Base-by-base conservation (phyloP, 345 rosid genomes). In the Aegle marmelos region DNA sequence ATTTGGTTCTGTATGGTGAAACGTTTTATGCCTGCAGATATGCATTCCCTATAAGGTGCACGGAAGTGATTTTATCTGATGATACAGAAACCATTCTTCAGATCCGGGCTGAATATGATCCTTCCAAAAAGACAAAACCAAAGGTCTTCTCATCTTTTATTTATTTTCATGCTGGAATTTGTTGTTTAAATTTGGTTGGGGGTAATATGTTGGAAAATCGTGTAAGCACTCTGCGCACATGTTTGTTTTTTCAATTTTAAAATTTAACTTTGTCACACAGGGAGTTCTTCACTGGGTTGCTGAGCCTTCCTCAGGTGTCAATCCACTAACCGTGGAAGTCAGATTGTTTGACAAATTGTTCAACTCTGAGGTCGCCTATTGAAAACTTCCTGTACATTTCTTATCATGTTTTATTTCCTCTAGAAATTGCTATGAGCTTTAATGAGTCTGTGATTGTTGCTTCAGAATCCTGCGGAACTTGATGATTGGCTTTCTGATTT, bases 211-310 rank as follows among this genome's bases (percentile, higher is more conserved):
- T 73, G 36, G 63, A 9, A 19, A 71, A 66, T 36, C 8, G 10
- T 34, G 28, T 21, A 63, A 28, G 8, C n/a, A 7, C 22, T 76
- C 11, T 19, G 68, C 9, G 62, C n/a, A 25, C 36, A n/a, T 33
- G 5, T 28, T n/a, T 7, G 22, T 33, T 63, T 50, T 50, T 48
- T 50, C 54, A 31, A n/a, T 54, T 68, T 36, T 19, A 68, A 25
- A 39, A 19, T 19, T 19, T 16, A 21, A 14, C 57, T 19, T 77
- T 54, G 58, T 69, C 58, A 45, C 61, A 5, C 76, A 94, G 99
- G 98, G 99, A 60, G 98, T 94, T 82, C 94, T 94, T 68, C 99
- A 96, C 79, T 96, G 98, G 99, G 98, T 96, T 37, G 80, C 95
- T 83, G 92, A 89, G 80, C 82, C 98, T 69, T 89, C 90, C 24